A percentile compares a stretch with the other conserved stretches of the same genome.
Evolutionary conservation across 2,329 filamentous ascomycete genomes (phyloP).

Genomic region (Aurifilum marmelostoma): DNA sequence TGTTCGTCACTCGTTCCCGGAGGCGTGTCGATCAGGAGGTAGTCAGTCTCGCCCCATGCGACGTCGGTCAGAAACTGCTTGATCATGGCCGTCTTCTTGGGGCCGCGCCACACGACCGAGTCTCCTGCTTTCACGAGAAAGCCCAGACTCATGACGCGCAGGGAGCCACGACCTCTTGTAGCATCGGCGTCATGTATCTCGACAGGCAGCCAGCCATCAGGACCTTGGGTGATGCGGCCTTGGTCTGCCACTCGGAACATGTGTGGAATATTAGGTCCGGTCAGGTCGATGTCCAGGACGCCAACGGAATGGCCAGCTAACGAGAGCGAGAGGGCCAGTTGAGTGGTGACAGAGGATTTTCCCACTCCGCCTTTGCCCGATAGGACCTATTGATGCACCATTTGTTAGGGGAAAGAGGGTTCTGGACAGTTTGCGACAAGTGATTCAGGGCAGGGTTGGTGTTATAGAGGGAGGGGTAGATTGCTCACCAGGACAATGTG

Average conservation of each 20-base stretch:
- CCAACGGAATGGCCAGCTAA: constrained; percentile 87
- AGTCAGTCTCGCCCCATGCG: constrained; percentile 86
- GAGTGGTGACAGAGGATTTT: constrained; percentile 96
- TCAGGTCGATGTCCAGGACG: constrained; percentile 94
- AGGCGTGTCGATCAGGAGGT: constrained; percentile 91
- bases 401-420: constrained; percentile 20
- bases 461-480: constrained; percentile 1
- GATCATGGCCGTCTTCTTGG: constrained; percentile 99
- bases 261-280: constrained; percentile 92
- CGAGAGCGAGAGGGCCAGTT: constrained; percentile 87
- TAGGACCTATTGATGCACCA: constrained; percentile 60
- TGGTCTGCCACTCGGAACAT: constrained; percentile 84
- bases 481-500: constrained; percentile 69
- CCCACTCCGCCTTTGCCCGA: constrained; percentile 98
- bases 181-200: constrained; percentile 70
- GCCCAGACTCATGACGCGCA: constrained; percentile 89
- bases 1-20: constrained; percentile 97
- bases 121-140: constrained; percentile 87
- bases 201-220: constrained; percentile 91
- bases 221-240: constrained; percentile 87
- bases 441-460: too few relatives aligned
- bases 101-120: constrained; percentile 95
- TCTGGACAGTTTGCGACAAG: not conserved
- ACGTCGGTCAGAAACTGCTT: constrained; percentile 94
- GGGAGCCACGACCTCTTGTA: constrained; percentile 58